Evolutionary conservation across 2,329 filamentous ascomycete genomes (phyloP).

Genomic region (Trichoderma sp.): DNA sequence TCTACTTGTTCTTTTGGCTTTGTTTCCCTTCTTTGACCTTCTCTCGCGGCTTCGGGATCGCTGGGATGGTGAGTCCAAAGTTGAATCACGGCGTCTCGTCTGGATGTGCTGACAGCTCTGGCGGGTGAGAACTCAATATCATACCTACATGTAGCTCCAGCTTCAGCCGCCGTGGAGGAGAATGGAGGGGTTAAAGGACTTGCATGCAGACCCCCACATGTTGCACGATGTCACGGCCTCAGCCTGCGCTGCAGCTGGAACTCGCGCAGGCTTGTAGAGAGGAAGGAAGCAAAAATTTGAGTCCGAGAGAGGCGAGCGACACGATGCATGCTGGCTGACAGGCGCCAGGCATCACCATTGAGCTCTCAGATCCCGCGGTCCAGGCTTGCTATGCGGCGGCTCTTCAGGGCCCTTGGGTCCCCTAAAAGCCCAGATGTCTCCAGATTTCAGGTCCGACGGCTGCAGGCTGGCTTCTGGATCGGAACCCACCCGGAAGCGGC

Average conservation of each 20-base stretch:
- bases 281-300: neutral
- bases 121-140: neutral
- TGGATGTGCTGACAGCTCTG: neutral
- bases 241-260: neutral
- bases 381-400: neutral
- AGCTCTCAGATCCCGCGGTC: neutral
- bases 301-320: neutral
- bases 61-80: neutral
- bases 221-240: neutral
- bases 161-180: neutral
- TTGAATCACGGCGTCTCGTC: neutral
- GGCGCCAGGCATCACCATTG: neutral
- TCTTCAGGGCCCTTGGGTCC: neutral
- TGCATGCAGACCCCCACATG: neutral
- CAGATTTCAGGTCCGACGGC: slow-evolving; percentile 17
- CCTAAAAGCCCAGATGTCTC: neutral
- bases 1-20: neutral
- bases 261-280: neutral
- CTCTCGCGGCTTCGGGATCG: neutral
- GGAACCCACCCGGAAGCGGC: neutral
- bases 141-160: neutral
- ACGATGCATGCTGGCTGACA: neutral
- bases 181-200: neutral
- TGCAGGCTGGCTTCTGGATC: neutral
- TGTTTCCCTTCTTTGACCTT: neutral